Evolutionary conservation across 2,329 filamentous ascomycete species (phyloP).

Genomic region (Pseudocercospora fijiensis): DNA sequence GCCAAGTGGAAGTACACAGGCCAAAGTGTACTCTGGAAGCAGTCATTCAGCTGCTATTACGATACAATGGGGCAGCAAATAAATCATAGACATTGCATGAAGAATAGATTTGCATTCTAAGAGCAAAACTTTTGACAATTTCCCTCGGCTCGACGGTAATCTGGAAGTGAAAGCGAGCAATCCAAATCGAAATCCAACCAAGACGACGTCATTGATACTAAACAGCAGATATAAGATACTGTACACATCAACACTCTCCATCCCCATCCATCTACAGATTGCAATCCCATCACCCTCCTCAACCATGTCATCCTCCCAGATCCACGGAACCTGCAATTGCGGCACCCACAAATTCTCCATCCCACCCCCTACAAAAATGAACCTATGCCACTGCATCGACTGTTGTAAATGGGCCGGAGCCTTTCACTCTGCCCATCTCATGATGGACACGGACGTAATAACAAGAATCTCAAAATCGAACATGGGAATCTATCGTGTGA

Average conservation of each 20-base stretch:
- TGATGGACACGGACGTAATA: slow-evolving; percentile 12
- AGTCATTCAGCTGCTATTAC: slow-evolving; percentile 37
- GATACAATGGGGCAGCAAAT: slow-evolving; percentile 42
- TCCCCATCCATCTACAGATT: background rate
- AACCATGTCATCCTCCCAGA: background rate
- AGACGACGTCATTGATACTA: too few relatives aligned
- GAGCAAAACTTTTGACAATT: too few relatives aligned
- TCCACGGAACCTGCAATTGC: slow-evolving; percentile 3
- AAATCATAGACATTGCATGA: slow-evolving; percentile 7
- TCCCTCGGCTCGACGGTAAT: too few relatives aligned
- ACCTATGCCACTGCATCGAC: slow-evolving; percentile 12
- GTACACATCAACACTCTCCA: too few relatives aligned
- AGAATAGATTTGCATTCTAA: background rate
- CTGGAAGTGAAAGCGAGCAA: too few relatives aligned
- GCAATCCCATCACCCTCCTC: background rate
- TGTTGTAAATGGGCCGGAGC: slow-evolving; percentile 16
- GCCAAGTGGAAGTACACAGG: slow-evolving; percentile 46
- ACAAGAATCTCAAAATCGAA: background rate
- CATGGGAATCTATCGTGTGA: background rate
- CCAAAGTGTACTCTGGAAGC: slow-evolving; percentile 43
- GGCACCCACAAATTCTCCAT: slow-evolving; percentile 11
- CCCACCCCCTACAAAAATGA: slow-evolving; percentile 10
- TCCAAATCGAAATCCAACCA: too few relatives aligned
- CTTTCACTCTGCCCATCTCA: slow-evolving; percentile 18
- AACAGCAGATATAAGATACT: too few relatives aligned